phyloP scores from a whole-genome alignment of 805 yeast genomes.

The Lipomyces lipofer region DNA sequence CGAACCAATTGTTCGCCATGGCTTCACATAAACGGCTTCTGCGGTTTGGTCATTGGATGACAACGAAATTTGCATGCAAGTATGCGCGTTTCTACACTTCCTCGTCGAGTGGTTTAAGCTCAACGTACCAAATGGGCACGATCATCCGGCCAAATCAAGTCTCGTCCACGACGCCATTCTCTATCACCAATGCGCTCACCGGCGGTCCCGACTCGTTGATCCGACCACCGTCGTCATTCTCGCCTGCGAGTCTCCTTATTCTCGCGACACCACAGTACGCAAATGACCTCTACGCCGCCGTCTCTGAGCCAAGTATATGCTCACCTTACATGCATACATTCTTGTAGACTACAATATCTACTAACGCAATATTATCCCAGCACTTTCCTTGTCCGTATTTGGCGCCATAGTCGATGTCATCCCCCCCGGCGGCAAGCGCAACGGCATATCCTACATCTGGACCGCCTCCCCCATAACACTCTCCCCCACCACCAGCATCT shows the following conservation, averaged over 20 bases:
- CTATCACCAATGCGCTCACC: constrained; percentile 2
- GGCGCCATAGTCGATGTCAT: constrained; percentile 27
- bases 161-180: not conserved
- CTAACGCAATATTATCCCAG: not conserved
- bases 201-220: constrained; percentile 2
- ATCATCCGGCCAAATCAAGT: constrained; percentile 19
- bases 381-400: constrained; percentile 13
- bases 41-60: too few relatives aligned
- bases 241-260: constrained; percentile 32
- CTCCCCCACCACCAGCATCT: not conserved
- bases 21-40: too few relatives aligned
- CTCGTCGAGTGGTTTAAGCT: not conserved
- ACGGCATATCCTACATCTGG: constrained; percentile 29
- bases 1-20: too few relatives aligned
- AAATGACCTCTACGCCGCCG: constrained; percentile 31
- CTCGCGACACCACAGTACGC: constrained; percentile 42
- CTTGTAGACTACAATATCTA: not conserved
- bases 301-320: constrained; percentile 15
- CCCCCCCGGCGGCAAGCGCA: constrained; percentile 28
- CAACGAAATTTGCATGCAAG: too few relatives aligned
- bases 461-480: constrained; percentile 18
- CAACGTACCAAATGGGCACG: constrained; percentile 20
- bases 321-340: not conserved
- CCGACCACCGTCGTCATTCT: constrained; percentile 16
- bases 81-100: too few relatives aligned